phyloP scores from a whole-genome alignment of 2,329 filamentous ascomycete genomes.

The Stromatinia cepivora region DNA sequence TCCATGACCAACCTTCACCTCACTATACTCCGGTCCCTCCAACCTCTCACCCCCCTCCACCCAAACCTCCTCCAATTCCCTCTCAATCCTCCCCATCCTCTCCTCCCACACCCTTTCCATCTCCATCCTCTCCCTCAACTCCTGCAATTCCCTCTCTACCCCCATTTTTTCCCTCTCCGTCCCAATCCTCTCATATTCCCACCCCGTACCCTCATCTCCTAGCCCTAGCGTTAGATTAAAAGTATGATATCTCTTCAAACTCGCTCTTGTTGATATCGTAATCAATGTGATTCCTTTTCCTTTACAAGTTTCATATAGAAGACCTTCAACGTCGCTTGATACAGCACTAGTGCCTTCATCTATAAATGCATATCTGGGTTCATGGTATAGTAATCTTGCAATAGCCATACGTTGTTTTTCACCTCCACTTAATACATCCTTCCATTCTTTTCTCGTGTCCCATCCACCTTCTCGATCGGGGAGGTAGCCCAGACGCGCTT shows the following conservation, averaged over 20 bases:
- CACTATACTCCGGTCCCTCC: constrained; percentile 26
- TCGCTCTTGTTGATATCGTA: constrained; percentile 91
- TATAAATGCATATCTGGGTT: constrained; percentile 89
- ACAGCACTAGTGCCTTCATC: constrained; percentile 96
- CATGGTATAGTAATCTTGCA: constrained; percentile 87
- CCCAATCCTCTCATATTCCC: constrained; percentile 92
- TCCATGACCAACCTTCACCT: background rate
- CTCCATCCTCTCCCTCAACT: constrained; percentile 75
- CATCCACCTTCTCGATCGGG: constrained; percentile 91
- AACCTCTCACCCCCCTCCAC: constrained; percentile 38
- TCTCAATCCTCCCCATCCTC: constrained; percentile 77
- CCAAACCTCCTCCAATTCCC: constrained; percentile 60
- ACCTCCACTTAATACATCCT: constrained; percentile 93
- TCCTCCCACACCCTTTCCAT: constrained; percentile 84
- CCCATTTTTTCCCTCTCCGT: constrained; percentile 90
- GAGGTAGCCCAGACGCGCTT: constrained; percentile 83
- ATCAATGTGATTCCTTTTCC: constrained; percentile 92
- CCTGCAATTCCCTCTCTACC: constrained; percentile 85
- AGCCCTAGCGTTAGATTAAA: constrained; percentile 84
- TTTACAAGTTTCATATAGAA: constrained; percentile 92
- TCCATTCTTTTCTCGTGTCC: constrained; percentile 98
- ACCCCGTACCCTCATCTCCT: constrained; percentile 78
- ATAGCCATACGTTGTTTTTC: constrained; percentile 97
- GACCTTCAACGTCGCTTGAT: constrained; percentile 87
- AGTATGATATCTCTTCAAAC: constrained; percentile 92